phyloP scores from a whole-genome alignment of 2,329 filamentous ascomycete genomes.

The Diatrype stigma region DNA sequence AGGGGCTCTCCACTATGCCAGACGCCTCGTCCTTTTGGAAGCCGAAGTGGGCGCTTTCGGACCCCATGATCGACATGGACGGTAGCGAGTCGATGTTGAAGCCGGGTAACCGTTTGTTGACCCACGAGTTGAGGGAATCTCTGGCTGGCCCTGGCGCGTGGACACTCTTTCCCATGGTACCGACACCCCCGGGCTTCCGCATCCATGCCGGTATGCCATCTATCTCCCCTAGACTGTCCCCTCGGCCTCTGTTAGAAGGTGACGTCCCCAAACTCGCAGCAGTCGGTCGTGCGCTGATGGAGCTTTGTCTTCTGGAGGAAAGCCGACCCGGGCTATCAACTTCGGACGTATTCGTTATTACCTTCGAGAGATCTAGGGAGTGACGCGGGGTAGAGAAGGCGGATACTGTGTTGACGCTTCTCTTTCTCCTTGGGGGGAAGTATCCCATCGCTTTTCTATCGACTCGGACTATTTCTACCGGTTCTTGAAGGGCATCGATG shows the following conservation, averaged over 20 bases:
- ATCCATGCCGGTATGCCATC: slow-evolving; percentile 55
- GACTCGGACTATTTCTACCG: slow-evolving; percentile 82
- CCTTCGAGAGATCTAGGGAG: slow-evolving; percentile 56
- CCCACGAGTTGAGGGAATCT: slow-evolving; percentile 79
- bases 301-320: slow-evolving; percentile 28
- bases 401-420: slow-evolving; percentile 67
- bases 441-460: slow-evolving; percentile 79
- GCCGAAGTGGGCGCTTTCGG: slow-evolving; percentile 55
- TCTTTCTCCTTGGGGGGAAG: slow-evolving; percentile 86
- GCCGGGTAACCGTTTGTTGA: slow-evolving; percentile 76
- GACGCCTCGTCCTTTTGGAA: slow-evolving; percentile 37
- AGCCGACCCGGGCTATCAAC: slow-evolving; percentile 25
- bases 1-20: slow-evolving; percentile 48
- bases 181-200: slow-evolving; percentile 81
- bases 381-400: slow-evolving; percentile 63
- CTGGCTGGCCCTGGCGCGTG: slow-evolving; percentile 75
- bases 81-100: slow-evolving; percentile 67
- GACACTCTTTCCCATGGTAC: slow-evolving; percentile 69
- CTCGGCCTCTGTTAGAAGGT: slow-evolving; percentile 25
- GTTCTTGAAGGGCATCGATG: slow-evolving; percentile 63
- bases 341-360: slow-evolving; percentile 24
- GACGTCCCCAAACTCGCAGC: slow-evolving; percentile 22
- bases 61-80: slow-evolving; percentile 61
- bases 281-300: slow-evolving; percentile 19
- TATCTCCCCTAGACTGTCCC: slow-evolving; percentile 23